Percentiles rank a stretch among this genome's conserved stretches.
These are phyloP conservation scores for Globisporangium perplexum DNA, from an alignment of 352 stramenopile species.

Conservation along the genomic window DNA sequence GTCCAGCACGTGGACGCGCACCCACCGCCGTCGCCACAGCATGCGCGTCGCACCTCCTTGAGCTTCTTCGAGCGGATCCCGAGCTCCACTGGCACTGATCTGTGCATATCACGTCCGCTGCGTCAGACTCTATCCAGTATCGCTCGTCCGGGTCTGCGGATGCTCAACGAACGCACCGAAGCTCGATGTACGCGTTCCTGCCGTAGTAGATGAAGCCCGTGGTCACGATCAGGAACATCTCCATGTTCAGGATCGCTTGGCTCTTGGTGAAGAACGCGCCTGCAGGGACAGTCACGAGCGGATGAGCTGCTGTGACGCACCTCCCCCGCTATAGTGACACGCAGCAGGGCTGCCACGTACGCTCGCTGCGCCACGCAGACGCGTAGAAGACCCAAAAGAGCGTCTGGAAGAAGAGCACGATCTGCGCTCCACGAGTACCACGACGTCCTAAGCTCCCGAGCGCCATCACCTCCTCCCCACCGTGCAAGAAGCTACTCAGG, in stretches of 20 bases:
- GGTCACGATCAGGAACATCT: conserved; percentile 76
- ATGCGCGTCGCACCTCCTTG: conserved; percentile 37
- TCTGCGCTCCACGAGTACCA: conserved; percentile 17
- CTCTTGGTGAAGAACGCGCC: conserved; percentile 75
- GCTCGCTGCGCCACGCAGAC: conserved; percentile 60
- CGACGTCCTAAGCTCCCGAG: too few relatives aligned
- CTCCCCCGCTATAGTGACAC: background rate
- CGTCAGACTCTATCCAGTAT: background rate
- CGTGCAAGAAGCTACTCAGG: too few relatives aligned
- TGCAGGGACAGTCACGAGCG: conserved; percentile 12
- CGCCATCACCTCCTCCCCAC: background rate
- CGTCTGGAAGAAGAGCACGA: conserved; percentile 50
- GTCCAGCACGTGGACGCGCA: background rate
- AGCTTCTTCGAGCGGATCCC: conserved; percentile 80
- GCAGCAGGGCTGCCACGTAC: conserved; percentile 23
- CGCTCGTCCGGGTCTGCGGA: background rate
- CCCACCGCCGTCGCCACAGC: too few relatives aligned
- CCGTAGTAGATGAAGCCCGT: conserved; percentile 72
- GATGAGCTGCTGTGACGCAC: background rate
- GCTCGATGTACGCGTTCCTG: conserved; percentile 73
- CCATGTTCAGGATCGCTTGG: conserved; percentile 78
- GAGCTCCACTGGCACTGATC: conserved; percentile 76
- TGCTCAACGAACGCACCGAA: conserved; percentile 30
- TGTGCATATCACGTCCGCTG: conserved; percentile 10
- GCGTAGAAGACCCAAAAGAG: conserved; percentile 81